Conservation (phyloP, 2,329 filamentous ascomycete genomes). For the Phialophora tarda region DNA sequence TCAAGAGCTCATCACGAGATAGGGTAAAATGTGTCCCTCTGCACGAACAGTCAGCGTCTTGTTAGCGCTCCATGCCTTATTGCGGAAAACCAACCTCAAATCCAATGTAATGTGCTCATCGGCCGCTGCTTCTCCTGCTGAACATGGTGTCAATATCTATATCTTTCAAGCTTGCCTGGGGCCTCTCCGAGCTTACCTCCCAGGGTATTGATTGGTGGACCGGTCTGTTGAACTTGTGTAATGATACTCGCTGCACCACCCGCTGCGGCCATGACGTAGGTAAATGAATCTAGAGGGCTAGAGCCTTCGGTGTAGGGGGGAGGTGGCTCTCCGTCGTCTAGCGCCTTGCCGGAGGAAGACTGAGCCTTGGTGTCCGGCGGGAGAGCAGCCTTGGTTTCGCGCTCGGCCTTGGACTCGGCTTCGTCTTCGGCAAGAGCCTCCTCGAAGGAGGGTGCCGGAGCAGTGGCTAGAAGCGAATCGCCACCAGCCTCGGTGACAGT, state of each 20-base stretch:
- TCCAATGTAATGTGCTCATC: slow-evolving; percentile 42
- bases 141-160: slow-evolving; percentile 21
- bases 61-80: neutral
- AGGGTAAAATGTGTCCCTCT: slow-evolving; percentile 94
- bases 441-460: slow-evolving; percentile 58
- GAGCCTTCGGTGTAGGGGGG: slow-evolving; percentile 95
- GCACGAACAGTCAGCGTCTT: slow-evolving; percentile 37
- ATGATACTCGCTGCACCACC: slow-evolving; percentile 98
- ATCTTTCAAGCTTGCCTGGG: slow-evolving; percentile 1
- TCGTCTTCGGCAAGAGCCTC: slow-evolving; percentile 54
- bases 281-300: slow-evolving; percentile 89
- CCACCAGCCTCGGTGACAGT: slow-evolving; percentile 56
- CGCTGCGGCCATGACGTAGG: slow-evolving; percentile 97
- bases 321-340: slow-evolving; percentile 86
- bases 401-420: slow-evolving; percentile 59
- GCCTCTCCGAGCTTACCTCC: slow-evolving; percentile 65
- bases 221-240: slow-evolving; percentile 94
- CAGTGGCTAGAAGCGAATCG: slow-evolving; percentile 56
- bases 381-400: slow-evolving; percentile 83
- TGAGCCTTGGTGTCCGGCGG: slow-evolving; percentile 80
- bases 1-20: slow-evolving; percentile 91
- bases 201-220: slow-evolving; percentile 83
- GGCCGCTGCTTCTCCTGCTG: slow-evolving; percentile 37
- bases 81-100: slow-evolving; percentile 35
- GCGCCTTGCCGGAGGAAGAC: slow-evolving; percentile 65